Evolutionary conservation across 495 filamentous ascomycete species (phyloP), one percentile per base, ranked within the genome.

Genomic region (Xylaria telfairii): DNA sequence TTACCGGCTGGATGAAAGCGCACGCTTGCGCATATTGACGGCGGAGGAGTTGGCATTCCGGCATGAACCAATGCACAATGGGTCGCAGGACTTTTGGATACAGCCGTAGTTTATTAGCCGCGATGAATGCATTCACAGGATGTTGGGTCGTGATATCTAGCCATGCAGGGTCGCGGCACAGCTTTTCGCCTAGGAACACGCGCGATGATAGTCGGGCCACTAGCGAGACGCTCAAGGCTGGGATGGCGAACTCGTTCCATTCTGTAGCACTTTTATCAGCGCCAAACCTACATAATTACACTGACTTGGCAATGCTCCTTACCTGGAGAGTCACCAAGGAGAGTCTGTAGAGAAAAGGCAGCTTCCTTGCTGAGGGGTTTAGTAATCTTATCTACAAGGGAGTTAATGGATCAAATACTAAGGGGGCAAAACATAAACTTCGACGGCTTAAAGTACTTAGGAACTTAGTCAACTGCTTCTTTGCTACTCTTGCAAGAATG

Each of bases 131-230:
- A 37, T 74, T 72, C 0, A 80, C 56, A 0, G 84, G 80, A 70
- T 84, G 85, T 39, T 80, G 70, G 17, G 81, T 74, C 0, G 82
- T 80, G 1, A 84, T 75, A 0, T 72, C 66, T 17, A 85, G 75
- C 86, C 85, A 88, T n/a, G 78, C 74, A 17, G 76, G 71, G 65
- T 86, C 76, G 13, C 82, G 82, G 69, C 82, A 83, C 1, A 87
- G 65, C 19, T 82, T 74, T 0, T 80, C 73, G 28, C 87, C 87
- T 3, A 87, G 71, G 68, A 88, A 87, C 61, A 85, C 74, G 15
- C 81, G 76, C 0, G 82, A 80, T 0, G 84, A 83, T 12, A 86
- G 71, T 21, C 81, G 82, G 5, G 81, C 76, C 32, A 87, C 73
- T 0, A 86, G 39, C 1, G 73, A 65, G 13, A 83, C 74, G 6